Percentiles rank a stretch among this genome's conserved stretches.
Evolutionary conservation across 2,329 filamentous ascomycete genomes (phyloP).

Genomic region (Neofusicoccum sp.): DNA sequence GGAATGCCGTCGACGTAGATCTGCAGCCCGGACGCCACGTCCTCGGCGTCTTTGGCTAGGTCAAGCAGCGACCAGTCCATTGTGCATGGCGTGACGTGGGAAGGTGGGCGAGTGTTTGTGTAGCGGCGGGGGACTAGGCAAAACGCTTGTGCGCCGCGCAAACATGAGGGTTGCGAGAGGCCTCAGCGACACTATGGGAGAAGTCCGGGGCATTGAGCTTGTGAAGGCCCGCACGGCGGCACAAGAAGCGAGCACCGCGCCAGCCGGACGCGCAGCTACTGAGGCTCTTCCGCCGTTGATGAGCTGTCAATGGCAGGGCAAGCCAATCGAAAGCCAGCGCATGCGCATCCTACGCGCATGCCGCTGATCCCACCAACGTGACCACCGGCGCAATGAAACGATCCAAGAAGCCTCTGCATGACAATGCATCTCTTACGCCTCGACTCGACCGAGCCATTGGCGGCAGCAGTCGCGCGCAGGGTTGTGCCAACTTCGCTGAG

Average conservation of each 20-base stretch:
- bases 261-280: background rate
- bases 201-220: conserved; percentile 6
- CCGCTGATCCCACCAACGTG: conserved; percentile 13
- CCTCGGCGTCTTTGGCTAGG: conserved; percentile 51
- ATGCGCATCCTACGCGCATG: conserved; percentile 13
- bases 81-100: conserved; percentile 28
- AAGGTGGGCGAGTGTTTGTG: conserved; percentile 12
- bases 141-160: conserved; percentile 1
- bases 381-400: background rate
- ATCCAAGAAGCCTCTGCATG: conserved; percentile 4
- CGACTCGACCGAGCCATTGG: conserved; percentile 1
- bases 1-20: conserved; percentile 52
- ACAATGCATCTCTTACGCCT: conserved; percentile 14
- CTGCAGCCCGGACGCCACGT: conserved; percentile 52
- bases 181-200: background rate
- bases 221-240: background rate
- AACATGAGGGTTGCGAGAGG: background rate
- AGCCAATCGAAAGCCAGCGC: conserved; percentile 11
- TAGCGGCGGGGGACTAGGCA: conserved; percentile 8
- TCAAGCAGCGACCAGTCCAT: conserved; percentile 40
- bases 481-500: background rate
- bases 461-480: background rate
- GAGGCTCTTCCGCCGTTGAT: conserved; percentile 14
- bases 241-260: conserved; percentile 3
- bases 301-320: conserved; percentile 17